Base-by-base conservation (phyloP, 106 monocot genomes). In the Apostasia ramifera region DNA sequence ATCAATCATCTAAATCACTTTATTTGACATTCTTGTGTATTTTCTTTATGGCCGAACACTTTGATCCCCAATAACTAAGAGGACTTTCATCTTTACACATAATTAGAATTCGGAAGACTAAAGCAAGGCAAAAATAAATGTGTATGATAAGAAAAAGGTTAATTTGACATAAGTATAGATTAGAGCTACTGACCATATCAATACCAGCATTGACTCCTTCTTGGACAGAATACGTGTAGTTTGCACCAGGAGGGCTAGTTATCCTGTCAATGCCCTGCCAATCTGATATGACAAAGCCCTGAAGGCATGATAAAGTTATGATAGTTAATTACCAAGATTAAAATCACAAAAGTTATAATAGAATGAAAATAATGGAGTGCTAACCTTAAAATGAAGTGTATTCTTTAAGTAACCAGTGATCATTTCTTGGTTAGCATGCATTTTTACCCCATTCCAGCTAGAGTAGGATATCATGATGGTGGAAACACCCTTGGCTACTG, bases 221-320 rank as follows among this genome's bases (percentile, higher is more conserved):
- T 40, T 73, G 80, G 61, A 92, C 68, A 8, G 88, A 92, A 41
- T 79, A 85, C 8, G 92, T 73, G 70, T 88, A 88, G 58, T 92
- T 88, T 10, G 59, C 53, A 55, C 62, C 40, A n/a, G 80, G 63
- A 55, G 88, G 88, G 40, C 38, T 57, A 1, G 88, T 85, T 42
- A 92, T 81, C 68, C 68, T 83, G 26, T 92, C 88, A 69, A 88
- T 70, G 0, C 88, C 92, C 56, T 79, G 44, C 85, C 88, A 88
- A 53, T 92, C 92, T 9, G 92, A 81, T 26, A 92, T 92, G n/a
- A 92, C 88, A 55, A 92, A 92, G 10, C 92, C 92, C 92, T 92
- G 74, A 8, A 73, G 26, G 26, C 50, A 50, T 50, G 50, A 50
- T 50, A 50, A 50, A 50, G 8, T 5, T 5, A 50, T 5, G 50